A percentile compares a stretch with the other conserved stretches of the same genome.
Evolutionary conservation across 2,329 filamentous ascomycete species (phyloP).

Genomic region (Fulvia fulva): DNA sequence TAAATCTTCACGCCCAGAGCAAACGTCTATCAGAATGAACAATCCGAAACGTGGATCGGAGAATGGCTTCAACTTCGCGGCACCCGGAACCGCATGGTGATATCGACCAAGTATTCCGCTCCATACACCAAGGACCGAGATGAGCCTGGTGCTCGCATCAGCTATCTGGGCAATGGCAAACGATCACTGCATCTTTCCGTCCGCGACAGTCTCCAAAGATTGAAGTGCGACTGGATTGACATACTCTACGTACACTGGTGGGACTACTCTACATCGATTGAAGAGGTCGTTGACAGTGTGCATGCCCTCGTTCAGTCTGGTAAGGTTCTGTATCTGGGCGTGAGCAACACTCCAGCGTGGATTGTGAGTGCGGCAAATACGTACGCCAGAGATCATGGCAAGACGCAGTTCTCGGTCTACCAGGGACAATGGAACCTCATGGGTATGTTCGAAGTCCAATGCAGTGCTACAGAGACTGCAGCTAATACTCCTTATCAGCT

Average conservation of each 20-base stretch:
- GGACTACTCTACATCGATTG: slow-evolving; percentile 41
- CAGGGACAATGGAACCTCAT: slow-evolving; percentile 40
- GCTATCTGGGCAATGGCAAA: slow-evolving; percentile 57
- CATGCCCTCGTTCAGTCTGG: slow-evolving; percentile 39
- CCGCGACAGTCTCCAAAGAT: slow-evolving; percentile 41
- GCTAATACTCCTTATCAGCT: background rate
- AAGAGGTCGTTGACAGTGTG: slow-evolving; percentile 43
- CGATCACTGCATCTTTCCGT: slow-evolving; percentile 57
- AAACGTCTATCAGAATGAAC: slow-evolving; percentile 38
- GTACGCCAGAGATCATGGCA: slow-evolving; percentile 38
- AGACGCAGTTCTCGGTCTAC: slow-evolving; percentile 35
- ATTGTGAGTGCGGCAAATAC: slow-evolving; percentile 38
- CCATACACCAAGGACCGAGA: slow-evolving; percentile 24
- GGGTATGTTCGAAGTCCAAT: slow-evolving; percentile 30
- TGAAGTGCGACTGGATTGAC: slow-evolving; percentile 67
- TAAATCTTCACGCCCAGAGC: no score
- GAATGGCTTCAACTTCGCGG: slow-evolving; percentile 41
- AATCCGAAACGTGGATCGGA: slow-evolving; percentile 43
- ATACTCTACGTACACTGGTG: slow-evolving; percentile 41
- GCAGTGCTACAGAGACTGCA: no score
- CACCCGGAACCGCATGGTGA: slow-evolving; percentile 39
- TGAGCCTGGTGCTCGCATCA: slow-evolving; percentile 56
- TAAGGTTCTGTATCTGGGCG: slow-evolving; percentile 44
- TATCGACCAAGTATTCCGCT: slow-evolving; percentile 40
- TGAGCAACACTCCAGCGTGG: slow-evolving; percentile 44